Evolutionary conservation across 2,329 filamentous ascomycete genomes (phyloP).

Genomic region (Blastomyces percursus): DNA sequence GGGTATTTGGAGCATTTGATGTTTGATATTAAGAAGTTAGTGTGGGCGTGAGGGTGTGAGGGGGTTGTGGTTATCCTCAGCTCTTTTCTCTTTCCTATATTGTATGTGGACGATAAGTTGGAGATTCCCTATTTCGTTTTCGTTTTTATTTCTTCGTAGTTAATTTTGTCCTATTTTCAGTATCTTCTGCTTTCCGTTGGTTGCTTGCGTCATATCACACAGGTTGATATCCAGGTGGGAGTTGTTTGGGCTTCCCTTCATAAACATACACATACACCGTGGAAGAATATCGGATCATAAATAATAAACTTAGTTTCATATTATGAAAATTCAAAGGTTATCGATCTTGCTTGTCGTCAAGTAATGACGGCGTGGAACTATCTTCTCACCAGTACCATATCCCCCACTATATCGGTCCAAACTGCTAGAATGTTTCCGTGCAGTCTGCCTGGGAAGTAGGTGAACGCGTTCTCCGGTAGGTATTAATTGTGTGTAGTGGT

Average conservation of each 20-base stretch:
- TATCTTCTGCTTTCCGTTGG: background rate
- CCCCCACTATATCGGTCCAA: background rate
- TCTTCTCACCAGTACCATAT: background rate
- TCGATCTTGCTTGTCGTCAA: background rate
- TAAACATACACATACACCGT: background rate
- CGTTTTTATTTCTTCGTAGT: background rate
- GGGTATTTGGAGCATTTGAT: slow-evolving; percentile 77
- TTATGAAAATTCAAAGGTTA: background rate
- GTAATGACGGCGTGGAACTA: background rate
- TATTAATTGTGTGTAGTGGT: background rate
- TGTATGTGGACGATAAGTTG: background rate
- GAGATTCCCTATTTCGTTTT: background rate
- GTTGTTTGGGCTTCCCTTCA: background rate
- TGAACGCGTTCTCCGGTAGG: background rate
- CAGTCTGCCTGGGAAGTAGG: background rate
- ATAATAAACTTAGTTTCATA: background rate
- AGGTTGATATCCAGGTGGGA: background rate
- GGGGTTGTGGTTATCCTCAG: background rate
- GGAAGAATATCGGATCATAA: background rate
- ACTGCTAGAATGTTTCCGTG: background rate
- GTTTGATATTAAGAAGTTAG: slow-evolving; percentile 84
- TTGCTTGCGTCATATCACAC: background rate
- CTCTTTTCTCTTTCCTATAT: background rate
- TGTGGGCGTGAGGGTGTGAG: slow-evolving; percentile 54
- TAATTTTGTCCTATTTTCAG: background rate